Percentiles rank a stretch among this genome's conserved stretches.
Evolutionary conservation across 257 asterid genomes (phyloP).

Genomic region (Datura wrightii): DNA sequence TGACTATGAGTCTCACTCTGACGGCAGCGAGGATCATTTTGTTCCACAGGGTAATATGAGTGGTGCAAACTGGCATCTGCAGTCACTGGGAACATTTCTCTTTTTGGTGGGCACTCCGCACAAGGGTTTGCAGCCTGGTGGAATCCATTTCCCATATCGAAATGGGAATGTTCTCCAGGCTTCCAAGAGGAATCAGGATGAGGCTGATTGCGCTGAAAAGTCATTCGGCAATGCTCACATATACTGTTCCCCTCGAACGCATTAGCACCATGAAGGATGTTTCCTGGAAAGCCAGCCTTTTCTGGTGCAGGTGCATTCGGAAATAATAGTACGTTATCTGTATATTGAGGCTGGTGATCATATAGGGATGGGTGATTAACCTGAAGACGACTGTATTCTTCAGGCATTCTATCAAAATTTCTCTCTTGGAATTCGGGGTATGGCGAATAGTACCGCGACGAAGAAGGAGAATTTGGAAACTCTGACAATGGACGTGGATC

Average conservation of each 20-base stretch:
- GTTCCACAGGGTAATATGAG: constrained; percentile 67
- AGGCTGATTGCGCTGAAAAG: constrained; percentile 68
- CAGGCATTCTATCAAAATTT: constrained; percentile 62
- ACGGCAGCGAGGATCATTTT: constrained; percentile 61
- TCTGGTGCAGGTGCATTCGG: constrained; percentile 62
- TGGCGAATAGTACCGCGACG: constrained; percentile 63
- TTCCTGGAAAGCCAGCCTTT: constrained; percentile 75
- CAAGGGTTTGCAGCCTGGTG: constrained; percentile 64
- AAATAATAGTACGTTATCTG: constrained; percentile 60
- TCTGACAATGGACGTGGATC: constrained; percentile 77
- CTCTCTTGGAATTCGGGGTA: constrained; percentile 65
- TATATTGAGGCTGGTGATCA: constrained; percentile 68
- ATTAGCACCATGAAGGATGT: constrained; percentile 61
- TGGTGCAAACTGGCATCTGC: constrained; percentile 63
- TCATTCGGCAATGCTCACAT: constrained; percentile 67
- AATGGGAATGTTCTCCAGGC: constrained; percentile 63
- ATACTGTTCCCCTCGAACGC: constrained; percentile 69
- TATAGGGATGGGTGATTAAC: constrained; percentile 51
- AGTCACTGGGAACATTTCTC: constrained; percentile 63
- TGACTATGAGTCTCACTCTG: constrained; percentile 60
- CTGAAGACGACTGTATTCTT: constrained; percentile 64
- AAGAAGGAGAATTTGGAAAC: constrained; percentile 88
- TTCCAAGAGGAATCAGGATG: constrained; percentile 64
- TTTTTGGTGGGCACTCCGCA: constrained; percentile 71
- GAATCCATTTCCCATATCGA: constrained; percentile 69